Conservation (phyloP, 768 basidiomycete genomes). For the Cyclocybe aegerita region DNA sequence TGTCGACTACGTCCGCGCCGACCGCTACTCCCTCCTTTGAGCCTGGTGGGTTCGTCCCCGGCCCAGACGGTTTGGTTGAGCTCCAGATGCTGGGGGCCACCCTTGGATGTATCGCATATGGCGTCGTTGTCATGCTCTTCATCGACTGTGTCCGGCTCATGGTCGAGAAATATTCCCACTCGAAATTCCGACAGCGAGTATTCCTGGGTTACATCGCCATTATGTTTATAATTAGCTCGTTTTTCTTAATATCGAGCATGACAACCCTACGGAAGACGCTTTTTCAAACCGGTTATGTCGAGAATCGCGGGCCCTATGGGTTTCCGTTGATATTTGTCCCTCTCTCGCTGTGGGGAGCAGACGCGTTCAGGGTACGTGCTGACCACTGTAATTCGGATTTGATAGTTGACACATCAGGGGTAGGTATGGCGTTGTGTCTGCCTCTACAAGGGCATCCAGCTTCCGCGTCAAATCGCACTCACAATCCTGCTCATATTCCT, state of each 20-base stretch:
- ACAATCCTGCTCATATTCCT: not conserved
- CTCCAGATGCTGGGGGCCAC: constrained; percentile 13
- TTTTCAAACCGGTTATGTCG: not conserved
- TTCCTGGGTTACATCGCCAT: constrained; percentile 4
- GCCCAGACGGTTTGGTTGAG: constrained; percentile 1
- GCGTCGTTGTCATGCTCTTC: constrained; percentile 8
- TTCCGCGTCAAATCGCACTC: not conserved
- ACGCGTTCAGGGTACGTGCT: constrained; percentile 15
- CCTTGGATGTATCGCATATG: constrained; percentile 11
- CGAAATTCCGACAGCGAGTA: not conserved
- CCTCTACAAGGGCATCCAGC: constrained; percentile 6
- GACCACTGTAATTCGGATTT: not conserved
- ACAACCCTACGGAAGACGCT: constrained; percentile 1
- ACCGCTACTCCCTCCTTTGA: not conserved
- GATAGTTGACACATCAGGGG: not conserved
- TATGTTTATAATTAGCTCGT: constrained; percentile 11
- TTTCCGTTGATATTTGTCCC: constrained; percentile 10
- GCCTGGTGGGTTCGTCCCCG: not conserved
- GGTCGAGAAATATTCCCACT: not conserved
- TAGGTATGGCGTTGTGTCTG: constrained; percentile 16
- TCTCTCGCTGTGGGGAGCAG: constrained; percentile 14
- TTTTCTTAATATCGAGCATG: constrained; percentile 7
- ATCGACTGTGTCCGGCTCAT: constrained; percentile 4
- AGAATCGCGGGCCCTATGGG: constrained; percentile 3
- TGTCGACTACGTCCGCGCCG: not conserved